phyloP scores from a whole-genome alignment of 345 rosid genomes.

The Bruguiera gymnorhiza region DNA sequence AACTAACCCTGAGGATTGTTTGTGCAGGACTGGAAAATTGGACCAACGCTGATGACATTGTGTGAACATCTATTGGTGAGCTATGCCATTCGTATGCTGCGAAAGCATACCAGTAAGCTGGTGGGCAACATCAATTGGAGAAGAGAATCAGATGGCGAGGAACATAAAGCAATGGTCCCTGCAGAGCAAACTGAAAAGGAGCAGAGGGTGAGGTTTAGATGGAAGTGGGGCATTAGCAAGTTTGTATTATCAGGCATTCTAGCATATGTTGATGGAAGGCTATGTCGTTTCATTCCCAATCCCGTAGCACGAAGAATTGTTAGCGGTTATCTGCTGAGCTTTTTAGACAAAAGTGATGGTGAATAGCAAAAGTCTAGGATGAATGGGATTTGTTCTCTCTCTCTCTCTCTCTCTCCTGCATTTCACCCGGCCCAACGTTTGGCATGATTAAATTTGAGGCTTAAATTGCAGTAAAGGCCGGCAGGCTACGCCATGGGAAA shows the following conservation, averaged over 20 bases:
- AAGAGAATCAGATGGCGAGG: constrained; percentile 27
- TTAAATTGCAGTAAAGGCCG: no score
- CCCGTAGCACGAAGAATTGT: constrained; percentile 91
- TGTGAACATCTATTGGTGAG: constrained; percentile 92
- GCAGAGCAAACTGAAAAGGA: constrained; percentile 24
- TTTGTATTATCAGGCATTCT: constrained; percentile 69
- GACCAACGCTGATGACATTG: constrained; percentile 70
- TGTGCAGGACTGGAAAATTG: constrained; percentile 83
- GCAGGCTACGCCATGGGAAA: no score
- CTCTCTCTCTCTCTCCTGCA: neutral
- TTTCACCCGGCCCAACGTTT: neutral
- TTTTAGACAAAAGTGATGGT: constrained; percentile 51
- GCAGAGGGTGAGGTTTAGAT: constrained; percentile 41
- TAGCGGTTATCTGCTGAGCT: constrained; percentile 78
- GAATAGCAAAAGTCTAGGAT: constrained; percentile 1
- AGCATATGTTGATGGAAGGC: constrained; percentile 85
- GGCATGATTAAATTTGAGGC: no score
- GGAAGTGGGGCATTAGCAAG: constrained; percentile 75
- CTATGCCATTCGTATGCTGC: constrained; percentile 70
- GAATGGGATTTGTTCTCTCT: neutral
- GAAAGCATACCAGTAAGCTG: constrained; percentile 50
- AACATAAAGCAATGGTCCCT: constrained; percentile 30
- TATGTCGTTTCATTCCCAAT: constrained; percentile 79
- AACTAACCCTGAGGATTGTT: neutral
- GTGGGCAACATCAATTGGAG: constrained; percentile 36